Evolutionary conservation across 2,329 filamentous ascomycete genomes (phyloP), one percentile per base, ranked within the genome.

Genomic region (Zasmidium citrigriseum): DNA sequence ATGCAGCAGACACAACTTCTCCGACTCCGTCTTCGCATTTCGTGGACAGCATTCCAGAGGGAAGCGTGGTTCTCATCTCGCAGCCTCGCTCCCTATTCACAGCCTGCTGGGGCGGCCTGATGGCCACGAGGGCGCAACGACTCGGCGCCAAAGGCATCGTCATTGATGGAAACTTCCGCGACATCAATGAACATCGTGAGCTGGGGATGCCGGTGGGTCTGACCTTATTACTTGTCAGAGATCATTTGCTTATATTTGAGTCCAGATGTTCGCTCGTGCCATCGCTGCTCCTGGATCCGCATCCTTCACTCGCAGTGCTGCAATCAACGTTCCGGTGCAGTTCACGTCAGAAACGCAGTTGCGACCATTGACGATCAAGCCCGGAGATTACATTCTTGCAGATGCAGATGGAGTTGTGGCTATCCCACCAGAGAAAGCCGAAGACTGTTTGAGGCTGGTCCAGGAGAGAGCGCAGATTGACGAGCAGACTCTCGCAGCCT

Each of bases 91-190:
- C 64, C 1, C 52, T 71, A 9, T 67, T 70, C 47, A 72, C 68
- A 34, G 73, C 74, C 4, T 75, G 72, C 56, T 77, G 69, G 67
- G 75, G 75, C 16, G 75, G 75, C 1, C 57, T 77, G 44, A 77
- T 77, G 75, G 27, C 48, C 21, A 51, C 48, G 10, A 24, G 48
- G n/a, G 48, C 48, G 7, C 67, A 73, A 58, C 62, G 66, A 18
- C 60, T 71, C 1, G 74, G 73, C 4, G 74, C 74, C 2, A 68
- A 67, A 3, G 75, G 75, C 16, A 72, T 75, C 3, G 68, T 77
- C 4, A 69, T 77, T 48, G 75, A 77, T 63, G 75, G 75, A 5
- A 68, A 69, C 11, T 73, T 77, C 60, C 48, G 48, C 27, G 48
- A 51, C 23, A 27, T 51, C 20, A 21, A 34, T 5, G 48, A 51